phyloP scores from a whole-genome alignment of 2,329 filamentous ascomycete species.

The Penicillium expansum region DNA sequence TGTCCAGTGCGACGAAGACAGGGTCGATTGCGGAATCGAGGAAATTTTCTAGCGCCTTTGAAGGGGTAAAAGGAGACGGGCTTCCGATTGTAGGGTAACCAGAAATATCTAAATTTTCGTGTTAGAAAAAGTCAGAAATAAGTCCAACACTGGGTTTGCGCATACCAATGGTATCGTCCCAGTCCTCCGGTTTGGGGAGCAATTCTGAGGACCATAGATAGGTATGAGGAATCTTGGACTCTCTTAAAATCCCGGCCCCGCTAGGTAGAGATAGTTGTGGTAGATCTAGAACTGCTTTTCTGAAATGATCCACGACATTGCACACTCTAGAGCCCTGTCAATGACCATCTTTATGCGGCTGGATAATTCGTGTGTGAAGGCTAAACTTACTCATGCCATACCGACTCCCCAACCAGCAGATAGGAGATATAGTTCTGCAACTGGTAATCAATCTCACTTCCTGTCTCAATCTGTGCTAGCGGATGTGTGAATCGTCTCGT shows the following conservation, averaged over 20 bases:
- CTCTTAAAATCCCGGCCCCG: background rate
- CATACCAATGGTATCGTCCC: background rate
- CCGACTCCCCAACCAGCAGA: background rate
- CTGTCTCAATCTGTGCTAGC: background rate
- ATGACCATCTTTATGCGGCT: background rate
- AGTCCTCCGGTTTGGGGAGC: constrained; percentile 1
- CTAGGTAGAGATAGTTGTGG: background rate
- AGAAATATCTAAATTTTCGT: background rate
- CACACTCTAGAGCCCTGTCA: background rate
- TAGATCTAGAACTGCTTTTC: background rate
- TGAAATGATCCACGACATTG: background rate
- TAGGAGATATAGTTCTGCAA: constrained; percentile 9
- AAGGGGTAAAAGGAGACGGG: background rate
- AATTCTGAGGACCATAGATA: constrained; percentile 3
- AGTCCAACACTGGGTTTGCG: background rate
- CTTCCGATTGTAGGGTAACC: background rate
- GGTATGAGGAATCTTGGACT: constrained; percentile 3
- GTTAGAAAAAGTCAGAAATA: background rate
- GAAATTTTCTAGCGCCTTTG: background rate
- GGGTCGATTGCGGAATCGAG: background rate
- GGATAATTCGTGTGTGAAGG: background rate
- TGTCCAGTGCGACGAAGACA: background rate
- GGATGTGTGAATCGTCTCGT: constrained; percentile 5
- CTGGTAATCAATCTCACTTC: background rate
- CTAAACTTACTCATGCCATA: constrained; percentile 5